These are phyloP conservation scores for Salinomyces thailandicus DNA, from an alignment of 2,329 filamentous ascomycete species.

Conservation along the genomic window DNA sequence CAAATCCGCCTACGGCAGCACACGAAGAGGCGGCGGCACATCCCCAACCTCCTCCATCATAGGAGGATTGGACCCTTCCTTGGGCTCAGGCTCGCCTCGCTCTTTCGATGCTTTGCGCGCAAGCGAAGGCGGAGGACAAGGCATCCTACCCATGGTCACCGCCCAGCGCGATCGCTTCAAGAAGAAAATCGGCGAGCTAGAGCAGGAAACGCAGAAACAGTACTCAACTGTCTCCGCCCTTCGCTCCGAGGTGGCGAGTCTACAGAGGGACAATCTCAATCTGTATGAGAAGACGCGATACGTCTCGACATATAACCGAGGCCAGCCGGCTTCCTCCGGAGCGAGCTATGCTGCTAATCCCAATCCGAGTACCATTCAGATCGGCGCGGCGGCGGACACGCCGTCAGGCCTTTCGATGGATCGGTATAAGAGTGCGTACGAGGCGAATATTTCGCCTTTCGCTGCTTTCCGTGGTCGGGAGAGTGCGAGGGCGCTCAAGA, in stretches of 20 bases:
- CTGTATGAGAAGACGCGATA: conserved; percentile 98
- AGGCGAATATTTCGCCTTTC: conserved; percentile 90
- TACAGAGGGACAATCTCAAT: conserved; percentile 92
- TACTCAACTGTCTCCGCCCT: conserved; percentile 76
- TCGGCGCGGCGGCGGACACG: conserved; percentile 38
- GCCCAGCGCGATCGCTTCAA: conserved; percentile 97
- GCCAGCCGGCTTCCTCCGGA: conserved; percentile 51
- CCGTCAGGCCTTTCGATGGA: conserved; percentile 61
- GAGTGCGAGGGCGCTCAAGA: conserved; percentile 77
- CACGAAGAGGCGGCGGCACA: conserved; percentile 58
- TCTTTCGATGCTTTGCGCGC: conserved; percentile 50
- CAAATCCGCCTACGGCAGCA: conserved; percentile 47
- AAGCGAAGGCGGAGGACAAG: conserved; percentile 57
- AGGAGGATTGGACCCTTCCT: conserved; percentile 75
- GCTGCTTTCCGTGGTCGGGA: conserved; percentile 92
- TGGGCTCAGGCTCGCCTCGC: conserved; percentile 31
- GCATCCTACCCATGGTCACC: conserved; percentile 95
- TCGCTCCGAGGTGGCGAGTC: conserved; percentile 76
- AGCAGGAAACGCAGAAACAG: conserved; percentile 75
- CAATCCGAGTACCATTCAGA: conserved; percentile 60
- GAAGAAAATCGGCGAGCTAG: conserved; percentile 83
- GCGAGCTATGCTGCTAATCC: conserved; percentile 54
- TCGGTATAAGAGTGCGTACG: conserved; percentile 83
- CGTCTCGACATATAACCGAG: conserved; percentile 81
- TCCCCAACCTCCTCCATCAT: conserved; percentile 98